Conservation (phyloP, 345 rosid genomes). For the Arabidopsis arenosa region DNA sequence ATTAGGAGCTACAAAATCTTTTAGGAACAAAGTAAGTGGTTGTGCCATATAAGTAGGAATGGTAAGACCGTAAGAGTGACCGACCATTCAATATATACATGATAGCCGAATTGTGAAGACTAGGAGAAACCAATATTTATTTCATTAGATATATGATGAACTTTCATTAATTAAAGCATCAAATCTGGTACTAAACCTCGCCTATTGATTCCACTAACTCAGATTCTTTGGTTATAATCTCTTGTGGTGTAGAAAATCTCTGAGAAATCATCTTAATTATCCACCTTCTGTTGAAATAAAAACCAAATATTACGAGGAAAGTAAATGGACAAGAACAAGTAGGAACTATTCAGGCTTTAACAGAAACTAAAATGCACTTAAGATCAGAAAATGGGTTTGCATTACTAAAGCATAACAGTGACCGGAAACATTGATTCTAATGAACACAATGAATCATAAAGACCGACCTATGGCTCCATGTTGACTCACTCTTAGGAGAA, state of each 20-base stretch:
- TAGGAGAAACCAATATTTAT: slow-evolving; percentile 22
- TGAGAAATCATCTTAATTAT: slow-evolving; percentile 72
- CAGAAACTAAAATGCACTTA: slow-evolving; percentile 3
- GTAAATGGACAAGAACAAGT: slow-evolving; percentile 5
- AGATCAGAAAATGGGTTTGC: not conserved
- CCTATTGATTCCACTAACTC: slow-evolving; percentile 82
- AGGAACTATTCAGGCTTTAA: not conserved
- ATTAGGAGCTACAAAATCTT: slow-evolving; percentile 8
- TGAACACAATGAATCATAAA: slow-evolving; percentile 11
- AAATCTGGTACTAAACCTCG: slow-evolving; percentile 74
- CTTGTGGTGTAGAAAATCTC: slow-evolving; percentile 53
- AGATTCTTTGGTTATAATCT: slow-evolving; percentile 74
- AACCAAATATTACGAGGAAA: not conserved
- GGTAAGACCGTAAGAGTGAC: too few species aligned
- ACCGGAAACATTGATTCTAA: slow-evolving; percentile 14
- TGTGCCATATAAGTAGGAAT: not conserved
- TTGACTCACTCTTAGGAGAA: slow-evolving; percentile 89
- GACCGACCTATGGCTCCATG: slow-evolving; percentile 90
- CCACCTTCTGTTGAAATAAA: slow-evolving; percentile 73
- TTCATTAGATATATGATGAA: slow-evolving; percentile 49
- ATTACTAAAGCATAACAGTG: not conserved
- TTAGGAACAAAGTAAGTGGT: not conserved
- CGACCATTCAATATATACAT: not conserved
- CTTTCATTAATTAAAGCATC: slow-evolving; percentile 56
- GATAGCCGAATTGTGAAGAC: slow-evolving; percentile 18